A percentile compares a stretch with the other conserved stretches of the same genome.
Conservation (phyloP, 2,329 filamentous ascomycete genomes). For the Aureobasidium lini region DNA sequence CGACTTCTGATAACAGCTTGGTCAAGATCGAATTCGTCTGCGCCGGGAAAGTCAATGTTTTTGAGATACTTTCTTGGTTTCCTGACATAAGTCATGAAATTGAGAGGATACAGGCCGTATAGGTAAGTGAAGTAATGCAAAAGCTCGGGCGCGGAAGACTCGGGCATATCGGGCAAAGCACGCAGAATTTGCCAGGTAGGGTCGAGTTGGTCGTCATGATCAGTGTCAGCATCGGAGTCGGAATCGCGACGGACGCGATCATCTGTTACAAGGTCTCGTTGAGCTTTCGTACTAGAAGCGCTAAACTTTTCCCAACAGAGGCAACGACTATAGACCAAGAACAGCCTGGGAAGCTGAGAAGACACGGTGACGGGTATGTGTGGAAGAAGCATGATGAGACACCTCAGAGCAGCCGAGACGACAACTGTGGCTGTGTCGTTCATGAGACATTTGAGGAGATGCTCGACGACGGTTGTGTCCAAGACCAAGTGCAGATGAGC, state of each 20-base stretch:
- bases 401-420: constrained; percentile 66
- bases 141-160: constrained; percentile 58
- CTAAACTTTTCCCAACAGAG: constrained; percentile 66
- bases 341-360: constrained; percentile 62
- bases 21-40: constrained; percentile 70
- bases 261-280: constrained; percentile 28
- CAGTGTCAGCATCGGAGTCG: constrained; percentile 27
- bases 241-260: constrained; percentile 21
- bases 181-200: constrained; percentile 57
- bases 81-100: constrained; percentile 78
- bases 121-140: constrained; percentile 72
- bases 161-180: constrained; percentile 56
- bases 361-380: constrained; percentile 69
- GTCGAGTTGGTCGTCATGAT: constrained; percentile 32
- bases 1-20: constrained; percentile 68
- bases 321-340: constrained; percentile 72
- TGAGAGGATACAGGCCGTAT: constrained; percentile 76
- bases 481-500: constrained; percentile 69
- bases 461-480: constrained; percentile 63
- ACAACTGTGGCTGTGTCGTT: constrained; percentile 70
- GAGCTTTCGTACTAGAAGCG: constrained; percentile 26
- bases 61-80: constrained; percentile 74
- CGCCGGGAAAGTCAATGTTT: constrained; percentile 60
- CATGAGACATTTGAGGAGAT: constrained; percentile 66
- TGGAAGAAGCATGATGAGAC: constrained; percentile 72